These are phyloP conservation scores for Pyrus communis DNA, from an alignment of 306 rosid genomes.

Conservation along the genomic window DNA sequence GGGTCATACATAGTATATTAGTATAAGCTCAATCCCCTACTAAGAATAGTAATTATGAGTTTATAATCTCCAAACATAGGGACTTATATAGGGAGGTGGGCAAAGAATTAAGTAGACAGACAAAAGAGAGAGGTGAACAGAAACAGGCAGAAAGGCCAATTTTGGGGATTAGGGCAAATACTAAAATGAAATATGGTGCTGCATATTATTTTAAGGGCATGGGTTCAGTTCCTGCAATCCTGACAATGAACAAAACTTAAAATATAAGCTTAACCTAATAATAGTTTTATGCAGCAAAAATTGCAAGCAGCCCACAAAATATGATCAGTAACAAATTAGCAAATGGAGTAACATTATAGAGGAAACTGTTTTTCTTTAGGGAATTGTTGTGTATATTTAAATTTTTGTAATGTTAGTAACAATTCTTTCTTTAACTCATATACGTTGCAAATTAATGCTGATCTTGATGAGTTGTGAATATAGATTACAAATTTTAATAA, in stretches of 20 bases:
- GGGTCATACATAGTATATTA: conserved; percentile 19
- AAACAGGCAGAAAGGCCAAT: conserved; percentile 48
- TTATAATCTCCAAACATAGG: conserved; percentile 49
- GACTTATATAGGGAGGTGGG: conserved; percentile 20
- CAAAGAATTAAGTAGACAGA: conserved; percentile 34
- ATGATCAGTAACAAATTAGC: too few relatives aligned
- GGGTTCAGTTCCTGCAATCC: conserved; percentile 67
- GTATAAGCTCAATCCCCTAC: conserved; percentile 34
- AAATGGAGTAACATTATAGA: too few relatives aligned
- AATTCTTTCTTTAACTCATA: too few relatives aligned
- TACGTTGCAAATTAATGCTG: too few relatives aligned
- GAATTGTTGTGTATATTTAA: too few relatives aligned
- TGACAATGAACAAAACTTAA: conserved; percentile 24
- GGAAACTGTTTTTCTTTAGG: too few relatives aligned
- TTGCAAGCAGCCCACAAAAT: too few relatives aligned
- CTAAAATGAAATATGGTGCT: not conserved
- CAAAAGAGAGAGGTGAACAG: conserved; percentile 18
- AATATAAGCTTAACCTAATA: not conserved
- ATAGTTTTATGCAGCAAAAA: too few relatives aligned
- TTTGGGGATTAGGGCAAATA: conserved; percentile 61
- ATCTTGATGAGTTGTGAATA: too few relatives aligned
- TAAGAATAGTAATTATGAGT: conserved; percentile 46
- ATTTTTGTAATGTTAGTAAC: too few relatives aligned
- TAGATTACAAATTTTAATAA: too few relatives aligned
- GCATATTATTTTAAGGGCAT: conserved; percentile 31